Conservation (phyloP, 148 eudicot genomes). For the Fagopyrum homotropicum region DNA sequence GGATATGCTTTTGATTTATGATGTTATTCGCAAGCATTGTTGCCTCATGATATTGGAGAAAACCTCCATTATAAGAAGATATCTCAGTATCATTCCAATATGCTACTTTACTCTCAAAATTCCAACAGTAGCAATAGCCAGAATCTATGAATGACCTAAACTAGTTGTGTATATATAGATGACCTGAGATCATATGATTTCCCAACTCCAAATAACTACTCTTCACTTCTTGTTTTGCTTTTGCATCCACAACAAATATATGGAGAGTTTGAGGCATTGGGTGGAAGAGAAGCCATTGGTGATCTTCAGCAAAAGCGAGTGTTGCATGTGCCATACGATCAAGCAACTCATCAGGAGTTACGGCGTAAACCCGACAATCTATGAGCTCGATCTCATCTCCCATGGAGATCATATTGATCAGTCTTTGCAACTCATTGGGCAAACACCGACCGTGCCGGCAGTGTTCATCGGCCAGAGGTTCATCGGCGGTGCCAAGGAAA, state of each 20-base stretch:
- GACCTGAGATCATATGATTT: neutral
- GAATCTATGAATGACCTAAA: neutral
- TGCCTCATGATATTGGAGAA: neutral
- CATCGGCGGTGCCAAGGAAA: slow-evolving; percentile 71
- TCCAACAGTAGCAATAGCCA: neutral
- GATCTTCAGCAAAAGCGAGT: slow-evolving; percentile 66
- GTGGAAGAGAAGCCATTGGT: slow-evolving; percentile 55
- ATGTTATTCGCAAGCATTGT: too few species aligned
- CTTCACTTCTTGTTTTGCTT: neutral
- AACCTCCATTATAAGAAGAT: neutral
- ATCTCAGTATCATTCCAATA: slow-evolving; percentile 11
- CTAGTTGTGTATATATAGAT: neutral
- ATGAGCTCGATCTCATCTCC: slow-evolving; percentile 61
- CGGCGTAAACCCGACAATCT: slow-evolving; percentile 55
- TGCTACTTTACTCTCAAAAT: slow-evolving; percentile 1
- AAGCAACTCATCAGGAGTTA: slow-evolving; percentile 51
- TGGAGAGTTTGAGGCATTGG: slow-evolving; percentile 38
- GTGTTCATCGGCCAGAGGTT: slow-evolving; percentile 57
- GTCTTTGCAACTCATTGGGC: slow-evolving; percentile 35
- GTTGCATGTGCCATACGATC: slow-evolving; percentile 63
- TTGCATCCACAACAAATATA: slow-evolving; percentile 4
- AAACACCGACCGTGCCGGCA: slow-evolving; percentile 47
- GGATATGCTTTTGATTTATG: too few species aligned
- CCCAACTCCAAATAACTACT: neutral
- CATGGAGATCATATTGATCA: slow-evolving; percentile 58